These are phyloP conservation scores for Coffea canephora DNA, from an alignment of 257 asterid genomes.

Conservation along the genomic window DNA sequence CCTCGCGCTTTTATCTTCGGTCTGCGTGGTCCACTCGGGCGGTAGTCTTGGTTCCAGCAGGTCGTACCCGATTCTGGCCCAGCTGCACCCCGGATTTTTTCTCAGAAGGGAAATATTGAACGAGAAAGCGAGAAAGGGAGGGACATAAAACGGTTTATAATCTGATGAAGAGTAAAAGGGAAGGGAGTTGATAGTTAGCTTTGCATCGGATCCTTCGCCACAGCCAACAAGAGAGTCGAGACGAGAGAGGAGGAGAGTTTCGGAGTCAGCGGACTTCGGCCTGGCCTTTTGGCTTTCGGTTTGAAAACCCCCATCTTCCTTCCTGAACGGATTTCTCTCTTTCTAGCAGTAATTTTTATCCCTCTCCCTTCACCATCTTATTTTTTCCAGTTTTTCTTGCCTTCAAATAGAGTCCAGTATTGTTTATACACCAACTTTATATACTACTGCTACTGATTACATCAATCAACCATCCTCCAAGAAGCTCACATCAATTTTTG, in stretches of 20 bases:
- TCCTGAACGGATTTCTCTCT: neutral
- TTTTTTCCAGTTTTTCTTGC: neutral
- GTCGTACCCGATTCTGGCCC: too few relatives aligned
- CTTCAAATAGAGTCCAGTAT: too few relatives aligned
- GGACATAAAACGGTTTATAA: too few relatives aligned
- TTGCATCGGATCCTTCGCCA: slow-evolving; percentile 39
- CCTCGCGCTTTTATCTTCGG: too few relatives aligned
- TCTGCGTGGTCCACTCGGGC: too few relatives aligned
- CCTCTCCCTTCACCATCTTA: neutral
- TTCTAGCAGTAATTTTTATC: neutral
- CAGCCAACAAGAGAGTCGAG: neutral
- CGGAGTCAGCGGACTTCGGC: neutral
- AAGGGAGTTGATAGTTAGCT: slow-evolving; percentile 10
- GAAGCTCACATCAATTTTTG: neutral
- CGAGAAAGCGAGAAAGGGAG: neutral
- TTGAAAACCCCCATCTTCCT: slow-evolving; percentile 19
- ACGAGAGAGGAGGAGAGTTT: neutral
- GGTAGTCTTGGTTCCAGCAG: too few relatives aligned
- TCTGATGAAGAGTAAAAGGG: neutral
- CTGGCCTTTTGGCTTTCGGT: neutral
- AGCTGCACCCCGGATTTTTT: too few relatives aligned
- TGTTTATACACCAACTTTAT: too few relatives aligned
- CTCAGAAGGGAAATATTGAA: neutral
- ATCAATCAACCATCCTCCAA: neutral
- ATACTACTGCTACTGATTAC: too few relatives aligned